Percentiles rank a stretch among this genome's conserved stretches.
These are phyloP conservation scores for Solidago caesia DNA, from an alignment of 129 eudicot genomes.

Conservation along the genomic window DNA sequence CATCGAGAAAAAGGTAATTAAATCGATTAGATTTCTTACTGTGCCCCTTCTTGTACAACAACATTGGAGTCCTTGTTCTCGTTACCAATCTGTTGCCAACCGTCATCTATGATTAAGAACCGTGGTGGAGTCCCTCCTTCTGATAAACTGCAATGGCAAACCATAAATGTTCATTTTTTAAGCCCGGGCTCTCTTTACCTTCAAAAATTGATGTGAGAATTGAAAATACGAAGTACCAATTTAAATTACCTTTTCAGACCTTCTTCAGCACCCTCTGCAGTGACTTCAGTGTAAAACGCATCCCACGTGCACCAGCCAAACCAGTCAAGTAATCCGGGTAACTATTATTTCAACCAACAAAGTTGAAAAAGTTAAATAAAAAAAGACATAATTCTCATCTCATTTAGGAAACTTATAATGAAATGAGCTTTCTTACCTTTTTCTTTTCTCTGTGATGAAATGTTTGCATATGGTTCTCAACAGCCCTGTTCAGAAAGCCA, in stretches of 20 bases:
- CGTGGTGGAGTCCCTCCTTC: constrained; percentile 76
- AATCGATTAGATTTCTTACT: constrained; percentile 47
- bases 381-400: background rate
- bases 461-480: constrained; percentile 87
- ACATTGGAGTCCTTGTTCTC: constrained; percentile 42
- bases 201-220: background rate
- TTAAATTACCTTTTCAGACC: constrained; percentile 69
- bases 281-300: constrained; percentile 97
- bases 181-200: background rate
- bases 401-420: background rate
- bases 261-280: constrained; percentile 89
- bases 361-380: background rate
- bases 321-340: constrained; percentile 76
- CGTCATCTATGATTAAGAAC: constrained; percentile 93
- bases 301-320: constrained; percentile 99
- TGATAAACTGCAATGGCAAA: constrained; percentile 56
- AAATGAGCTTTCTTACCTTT: constrained; percentile 47
- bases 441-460: constrained; percentile 84
- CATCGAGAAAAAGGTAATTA: background rate
- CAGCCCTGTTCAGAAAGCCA: constrained; percentile 55
- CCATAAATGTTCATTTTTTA: background rate
- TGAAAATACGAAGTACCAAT: background rate
- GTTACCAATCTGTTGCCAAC: constrained; percentile 91
- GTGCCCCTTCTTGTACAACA: constrained; percentile 84
- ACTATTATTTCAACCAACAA: constrained; percentile 39